Base-by-base conservation (phyloP, 2,329 filamentous ascomycete species). In the Fusarium poae region DNA sequence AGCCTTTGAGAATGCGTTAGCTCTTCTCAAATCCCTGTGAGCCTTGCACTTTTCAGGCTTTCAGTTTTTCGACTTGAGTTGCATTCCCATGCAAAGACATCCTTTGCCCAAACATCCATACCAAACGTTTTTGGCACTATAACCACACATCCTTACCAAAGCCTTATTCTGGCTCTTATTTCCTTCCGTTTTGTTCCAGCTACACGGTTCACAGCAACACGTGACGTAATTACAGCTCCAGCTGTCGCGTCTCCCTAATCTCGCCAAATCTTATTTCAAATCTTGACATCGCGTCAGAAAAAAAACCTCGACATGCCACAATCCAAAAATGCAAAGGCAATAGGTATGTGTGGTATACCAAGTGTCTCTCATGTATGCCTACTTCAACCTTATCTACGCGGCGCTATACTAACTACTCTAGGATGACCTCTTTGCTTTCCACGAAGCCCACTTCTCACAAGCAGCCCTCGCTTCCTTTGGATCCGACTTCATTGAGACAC, bases 1-100 rank as follows among this genome's bases (percentile, higher is more conserved):
- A 50, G 88, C 88, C 21, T 90, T 90, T 76, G 86, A 89, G 74
- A 88, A 83, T 72, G 88, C 88, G 27, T 75, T 90, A 64, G 85
- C 86, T 6, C 80, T 89, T 43, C 79, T 89, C 20, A 77, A 74
- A 65, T 78, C 79, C 7, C 78, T 74, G 35, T 80, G 72, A 73
- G 37, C 45, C n/a, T 43, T 62, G 32, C 37, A 29, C 9, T 45
- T 15, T 30, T 6, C 48, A 46, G n/a, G 30, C 35, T 51, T 21
- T 35, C 30, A 21, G 40, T 29, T 44, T 49, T 44, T 44, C 49
- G 23, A 18, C 21, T 12, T 32, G 42, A 39, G 43, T 21, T 40
- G 15, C 23, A 6, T 30, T 48, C 13, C 21, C n/a, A 42, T 34
- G n/a, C 40, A 48, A 40, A 50, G 4, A 29, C 21, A 27, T n/a